Evolutionary conservation across 1,284 basidiomycete genomes (phyloP).

Genomic region (Cutaneotrichosporon sp.): DNA sequence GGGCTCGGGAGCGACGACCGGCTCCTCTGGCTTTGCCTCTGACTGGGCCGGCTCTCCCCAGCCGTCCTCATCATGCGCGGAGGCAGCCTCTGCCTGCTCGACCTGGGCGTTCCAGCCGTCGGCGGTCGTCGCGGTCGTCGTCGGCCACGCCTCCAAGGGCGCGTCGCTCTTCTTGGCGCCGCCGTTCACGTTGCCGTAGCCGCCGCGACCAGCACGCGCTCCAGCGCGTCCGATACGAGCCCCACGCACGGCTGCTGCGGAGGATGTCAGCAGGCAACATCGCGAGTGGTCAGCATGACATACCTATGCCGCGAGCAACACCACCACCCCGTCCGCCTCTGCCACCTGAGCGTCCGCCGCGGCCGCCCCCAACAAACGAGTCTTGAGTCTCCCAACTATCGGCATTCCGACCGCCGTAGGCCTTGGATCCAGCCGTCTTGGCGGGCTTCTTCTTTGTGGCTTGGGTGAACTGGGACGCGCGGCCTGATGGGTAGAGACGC

Average conservation of each 20-base stretch:
- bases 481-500: conserved; percentile 35
- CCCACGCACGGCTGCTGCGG: conserved; percentile 23
- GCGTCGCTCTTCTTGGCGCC: conserved; percentile 25
- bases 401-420: conserved; percentile 45
- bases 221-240: conserved; percentile 37
- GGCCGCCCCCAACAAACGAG: conserved; percentile 30
- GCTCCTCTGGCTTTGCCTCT: conserved; percentile 18
- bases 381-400: conserved; percentile 46
- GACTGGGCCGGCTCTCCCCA: conserved; percentile 18
- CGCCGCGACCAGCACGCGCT: conserved; percentile 46
- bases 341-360: conserved; percentile 31
- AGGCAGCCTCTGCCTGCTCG: conserved; percentile 37
- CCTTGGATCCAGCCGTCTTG: conserved; percentile 36
- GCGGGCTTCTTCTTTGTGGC: conserved; percentile 50
- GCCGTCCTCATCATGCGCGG: conserved; percentile 29
- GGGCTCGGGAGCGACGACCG: conserved; percentile 34
- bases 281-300: not conserved
- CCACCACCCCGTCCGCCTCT: conserved; percentile 38
- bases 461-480: conserved; percentile 53
- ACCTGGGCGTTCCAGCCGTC: conserved; percentile 47
- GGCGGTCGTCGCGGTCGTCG: conserved; percentile 42
- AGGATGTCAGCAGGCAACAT: not conserved
- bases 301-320: conserved; percentile 17
- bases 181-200: conserved; percentile 34
- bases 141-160: conserved; percentile 34